Conservation (phyloP, 768 basidiomycete species). For the Leccinum fibrillosum region DNA sequence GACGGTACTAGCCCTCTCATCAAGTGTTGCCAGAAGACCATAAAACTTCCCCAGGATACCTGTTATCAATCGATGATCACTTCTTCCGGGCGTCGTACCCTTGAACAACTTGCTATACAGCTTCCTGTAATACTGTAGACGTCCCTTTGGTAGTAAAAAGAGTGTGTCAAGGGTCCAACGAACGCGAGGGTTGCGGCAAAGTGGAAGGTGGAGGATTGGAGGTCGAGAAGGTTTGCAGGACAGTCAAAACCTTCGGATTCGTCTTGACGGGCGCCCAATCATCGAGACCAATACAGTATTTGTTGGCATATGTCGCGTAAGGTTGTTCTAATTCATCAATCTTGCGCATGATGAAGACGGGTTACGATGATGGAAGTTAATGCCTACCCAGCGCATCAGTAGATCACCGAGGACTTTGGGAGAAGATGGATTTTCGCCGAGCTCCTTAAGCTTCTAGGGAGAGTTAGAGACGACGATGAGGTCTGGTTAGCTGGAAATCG, state of each 20-base stretch:
- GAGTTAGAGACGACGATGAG: constrained; percentile 13
- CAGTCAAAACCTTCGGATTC: constrained; percentile 66
- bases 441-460: constrained; percentile 85
- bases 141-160: constrained; percentile 80
- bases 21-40: constrained; percentile 61
- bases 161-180: constrained; percentile 69
- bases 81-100: constrained; percentile 80
- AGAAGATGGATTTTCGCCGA: constrained; percentile 87
- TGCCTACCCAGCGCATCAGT: constrained; percentile 92
- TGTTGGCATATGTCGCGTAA: constrained; percentile 76
- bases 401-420: constrained; percentile 94
- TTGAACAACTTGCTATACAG: constrained; percentile 83
- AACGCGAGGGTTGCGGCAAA: constrained; percentile 31
- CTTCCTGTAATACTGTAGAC: constrained; percentile 90
- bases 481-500: background rate
- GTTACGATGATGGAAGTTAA: background rate
- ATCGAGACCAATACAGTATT: constrained; percentile 78
- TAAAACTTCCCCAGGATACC: constrained; percentile 82
- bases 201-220: constrained; percentile 56
- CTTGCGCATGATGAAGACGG: constrained; percentile 45
- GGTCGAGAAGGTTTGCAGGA: constrained; percentile 68
- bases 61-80: constrained; percentile 79
- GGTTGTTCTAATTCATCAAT: constrained; percentile 89
- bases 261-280: constrained; percentile 74
- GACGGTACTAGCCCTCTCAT: constrained; percentile 49